Evolutionary conservation across 1,284 basidiomycete genomes (phyloP).

Genomic region (Cerrena zonata): DNA sequence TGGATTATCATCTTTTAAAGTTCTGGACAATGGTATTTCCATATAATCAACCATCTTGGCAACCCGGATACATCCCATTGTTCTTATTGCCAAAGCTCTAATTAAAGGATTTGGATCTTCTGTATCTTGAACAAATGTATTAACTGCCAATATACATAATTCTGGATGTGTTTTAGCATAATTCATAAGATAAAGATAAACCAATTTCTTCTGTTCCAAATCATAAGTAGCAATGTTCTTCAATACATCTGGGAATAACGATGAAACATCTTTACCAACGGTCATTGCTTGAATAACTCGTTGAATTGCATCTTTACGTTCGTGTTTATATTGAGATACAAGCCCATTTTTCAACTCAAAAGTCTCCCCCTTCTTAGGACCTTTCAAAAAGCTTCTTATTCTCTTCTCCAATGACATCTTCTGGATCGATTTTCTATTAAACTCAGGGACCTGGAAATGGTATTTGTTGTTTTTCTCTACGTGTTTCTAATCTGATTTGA

Average conservation of each 20-base stretch:
- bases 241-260: constrained; percentile 93
- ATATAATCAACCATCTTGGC: constrained; percentile 99
- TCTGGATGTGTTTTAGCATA: constrained; percentile 98
- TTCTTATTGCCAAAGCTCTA: constrained; percentile 91
- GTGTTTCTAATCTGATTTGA: no score
- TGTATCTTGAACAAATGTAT: constrained; percentile 96
- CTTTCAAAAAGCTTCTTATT: no score
- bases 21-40: constrained; percentile 87
- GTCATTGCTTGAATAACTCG: constrained; percentile 93
- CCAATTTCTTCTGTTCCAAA: constrained; percentile 93
- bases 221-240: constrained; percentile 98
- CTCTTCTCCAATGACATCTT: no score
- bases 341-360: constrained; percentile 91
- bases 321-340: constrained; percentile 92
- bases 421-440: no score
- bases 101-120: constrained; percentile 96
- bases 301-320: constrained; percentile 98
- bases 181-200: constrained; percentile 97
- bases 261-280: constrained; percentile 75
- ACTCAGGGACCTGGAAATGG: no score
- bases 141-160: constrained; percentile 93
- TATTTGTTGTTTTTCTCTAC: no score
- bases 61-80: constrained; percentile 93
- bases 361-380: constrained; percentile 82
- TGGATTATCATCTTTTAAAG: constrained; percentile 89